These are phyloP conservation scores for Triticum monococcum DNA, from an alignment of 176 grass and related monocot species.

Conservation along the genomic window DNA sequence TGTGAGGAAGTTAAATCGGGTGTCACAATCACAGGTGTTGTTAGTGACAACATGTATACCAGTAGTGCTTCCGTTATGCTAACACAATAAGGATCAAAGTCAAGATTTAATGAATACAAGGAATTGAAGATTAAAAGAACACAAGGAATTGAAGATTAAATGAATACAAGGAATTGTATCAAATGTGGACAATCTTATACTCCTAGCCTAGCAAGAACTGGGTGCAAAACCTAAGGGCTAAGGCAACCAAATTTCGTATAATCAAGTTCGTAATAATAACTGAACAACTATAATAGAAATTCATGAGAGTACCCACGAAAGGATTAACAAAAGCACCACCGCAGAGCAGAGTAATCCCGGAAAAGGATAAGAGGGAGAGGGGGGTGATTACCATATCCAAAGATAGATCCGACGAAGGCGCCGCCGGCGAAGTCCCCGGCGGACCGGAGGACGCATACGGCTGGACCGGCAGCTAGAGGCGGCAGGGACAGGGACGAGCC, in stretches of 20 bases:
- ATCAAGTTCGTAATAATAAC: background rate
- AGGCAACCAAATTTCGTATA: background rate
- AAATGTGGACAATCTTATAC: background rate
- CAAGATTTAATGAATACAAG: background rate
- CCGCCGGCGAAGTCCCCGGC: conserved; percentile 73
- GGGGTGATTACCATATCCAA: conserved; percentile 70
- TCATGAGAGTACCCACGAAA: background rate
- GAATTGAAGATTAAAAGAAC: no score
- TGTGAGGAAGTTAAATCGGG: background rate
- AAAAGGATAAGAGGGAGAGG: background rate
- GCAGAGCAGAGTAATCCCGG: background rate
- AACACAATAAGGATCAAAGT: background rate
- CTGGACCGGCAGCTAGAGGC: conserved; percentile 24
- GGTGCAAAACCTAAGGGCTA: background rate
- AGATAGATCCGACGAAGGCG: conserved; percentile 71
- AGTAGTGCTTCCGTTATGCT: background rate
- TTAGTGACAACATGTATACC: background rate
- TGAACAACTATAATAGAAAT: background rate
- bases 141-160: background rate
- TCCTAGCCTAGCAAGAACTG: background rate
- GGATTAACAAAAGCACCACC: background rate
- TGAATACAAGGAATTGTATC: background rate
- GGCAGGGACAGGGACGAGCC: background rate
- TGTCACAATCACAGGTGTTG: background rate
- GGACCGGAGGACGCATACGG: conserved; percentile 71